Evolutionary conservation across 805 yeast species (phyloP).

Genomic region (Schwanniomyces pseudopolymorphus): DNA sequence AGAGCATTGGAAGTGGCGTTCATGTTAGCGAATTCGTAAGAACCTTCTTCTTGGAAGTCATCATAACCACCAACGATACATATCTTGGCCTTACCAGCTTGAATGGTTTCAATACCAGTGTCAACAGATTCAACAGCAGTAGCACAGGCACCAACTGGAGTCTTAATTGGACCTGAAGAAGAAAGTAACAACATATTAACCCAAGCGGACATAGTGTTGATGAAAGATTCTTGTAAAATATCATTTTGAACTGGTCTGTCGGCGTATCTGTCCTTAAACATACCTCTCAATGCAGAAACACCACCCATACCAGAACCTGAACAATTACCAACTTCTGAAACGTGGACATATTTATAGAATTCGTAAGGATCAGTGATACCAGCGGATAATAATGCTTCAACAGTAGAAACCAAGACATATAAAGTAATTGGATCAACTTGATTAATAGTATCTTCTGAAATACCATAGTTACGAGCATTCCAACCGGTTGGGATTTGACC

Average conservation of each 20-base stretch:
- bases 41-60: constrained; percentile 99
- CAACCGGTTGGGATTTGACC: constrained; percentile 99
- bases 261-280: constrained; percentile 92
- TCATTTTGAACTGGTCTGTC: constrained; percentile 97
- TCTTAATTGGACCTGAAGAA: constrained; percentile 97
- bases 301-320: constrained; percentile 99
- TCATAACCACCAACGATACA: constrained; percentile 99
- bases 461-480: constrained; percentile 94
- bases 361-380: constrained; percentile 99
- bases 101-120: constrained; percentile 89
- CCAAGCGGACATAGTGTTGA: constrained; percentile 99
- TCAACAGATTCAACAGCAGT: constrained; percentile 98
- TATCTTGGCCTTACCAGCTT: constrained; percentile 92
- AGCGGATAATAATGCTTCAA: constrained; percentile 87
- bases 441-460: constrained; percentile 83
- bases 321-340: constrained; percentile 98
- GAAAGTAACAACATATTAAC: constrained; percentile 96
- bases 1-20: constrained; percentile 92
- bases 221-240: constrained; percentile 95
- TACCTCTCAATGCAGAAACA: constrained; percentile 93
- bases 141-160: constrained; percentile 99
- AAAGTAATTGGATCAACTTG: constrained; percentile 98
- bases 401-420: constrained; percentile 89
- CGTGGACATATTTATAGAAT: constrained; percentile 96
- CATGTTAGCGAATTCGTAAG: constrained; percentile 97